These are phyloP conservation scores for Dinochytrium kinnereticum DNA, from an alignment of 371 early-diverging fungal genomes.

Conservation along the genomic window DNA sequence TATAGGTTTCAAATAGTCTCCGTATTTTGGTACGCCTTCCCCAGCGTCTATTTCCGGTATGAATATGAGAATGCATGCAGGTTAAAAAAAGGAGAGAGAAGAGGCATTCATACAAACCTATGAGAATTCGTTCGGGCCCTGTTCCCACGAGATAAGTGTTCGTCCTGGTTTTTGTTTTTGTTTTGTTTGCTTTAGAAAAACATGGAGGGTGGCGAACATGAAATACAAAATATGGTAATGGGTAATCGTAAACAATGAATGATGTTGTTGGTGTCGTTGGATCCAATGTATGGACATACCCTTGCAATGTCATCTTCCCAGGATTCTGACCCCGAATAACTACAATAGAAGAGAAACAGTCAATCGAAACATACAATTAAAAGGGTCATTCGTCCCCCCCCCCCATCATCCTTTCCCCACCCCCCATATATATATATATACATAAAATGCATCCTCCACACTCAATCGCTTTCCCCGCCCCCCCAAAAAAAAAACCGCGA, in stretches of 20 bases:
- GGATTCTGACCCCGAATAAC: constrained; percentile 75
- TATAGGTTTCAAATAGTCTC: constrained; percentile 55
- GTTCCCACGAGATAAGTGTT: constrained; percentile 89
- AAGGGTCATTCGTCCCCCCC: too few species aligned
- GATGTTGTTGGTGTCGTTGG: too few species aligned
- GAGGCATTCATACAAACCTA: constrained; percentile 39
- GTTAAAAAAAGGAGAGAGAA: neutral
- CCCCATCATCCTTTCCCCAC: too few species aligned
- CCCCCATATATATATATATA: too few species aligned
- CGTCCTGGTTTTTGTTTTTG: too few species aligned
- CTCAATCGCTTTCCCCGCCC: too few species aligned
- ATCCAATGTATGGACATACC: constrained; percentile 24
- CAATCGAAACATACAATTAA: neutral
- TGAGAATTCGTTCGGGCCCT: constrained; percentile 69
- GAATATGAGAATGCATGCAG: neutral
- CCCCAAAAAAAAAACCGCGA: too few species aligned
- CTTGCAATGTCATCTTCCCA: constrained; percentile 76
- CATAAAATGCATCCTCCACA: too few species aligned
- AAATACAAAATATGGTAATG: neutral
- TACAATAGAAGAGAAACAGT: neutral
- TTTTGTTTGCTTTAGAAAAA: constrained; percentile 48
- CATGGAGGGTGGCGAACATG: neutral
- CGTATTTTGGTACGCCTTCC: constrained; percentile 75
- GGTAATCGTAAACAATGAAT: too few species aligned
- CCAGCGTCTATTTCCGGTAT: constrained; percentile 88